Base-by-base conservation (phyloP, 768 basidiomycete species). In the Pisolithus marmoratus region DNA sequence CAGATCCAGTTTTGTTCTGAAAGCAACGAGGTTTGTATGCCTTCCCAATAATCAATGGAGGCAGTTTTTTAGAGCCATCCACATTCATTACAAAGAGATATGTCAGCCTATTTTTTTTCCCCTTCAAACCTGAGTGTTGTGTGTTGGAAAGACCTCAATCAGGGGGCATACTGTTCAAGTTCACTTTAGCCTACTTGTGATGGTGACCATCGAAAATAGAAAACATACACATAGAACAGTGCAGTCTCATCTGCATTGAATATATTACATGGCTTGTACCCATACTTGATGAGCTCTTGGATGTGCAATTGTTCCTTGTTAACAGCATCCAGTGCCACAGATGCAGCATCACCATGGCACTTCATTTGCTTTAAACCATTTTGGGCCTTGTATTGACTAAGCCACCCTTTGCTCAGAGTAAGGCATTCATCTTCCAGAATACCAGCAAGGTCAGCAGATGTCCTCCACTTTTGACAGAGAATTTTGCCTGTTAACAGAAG, bases 241-340 rank as follows among this genome's bases (percentile, higher is more conserved):
- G 65, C 60, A 0, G 66, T 67, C 49, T 73, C 64, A 53, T 74
- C 71, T 54, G 65, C 62, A 53, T 74, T 74, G 37, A 67, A 74
- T 17, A 70, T 44, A 51, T 74, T 67, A n/a, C 50, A 46, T 5
- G 53, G 46, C 36, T 50, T 20, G 52, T 70, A 73, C 0, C 60
- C 58, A 49, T 66, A 54, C 38, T 57, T 45, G 8, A 72, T 67
- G 0, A 73, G 36, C 20, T 63, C 59, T 38, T 62, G 56, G 2
- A 75, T 34, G 0, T 56, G 48, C 8, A 56, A 34, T 3, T 54
- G 38, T 52, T 74, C n/a, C n/a, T n/a, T n/a, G n/a, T n/a, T n/a
- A n/a, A n/a, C n/a, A n/a, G n/a, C n/a, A n/a, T n/a, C n/a, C n/a
- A n/a, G n/a, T n/a, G n/a, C n/a, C n/a, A n/a, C n/a, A n/a, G n/a